These are phyloP conservation scores for Sphagnum fallax DNA, from an alignment of 228 moss, liverwort and hornwort genomes.

Conservation along the genomic window DNA sequence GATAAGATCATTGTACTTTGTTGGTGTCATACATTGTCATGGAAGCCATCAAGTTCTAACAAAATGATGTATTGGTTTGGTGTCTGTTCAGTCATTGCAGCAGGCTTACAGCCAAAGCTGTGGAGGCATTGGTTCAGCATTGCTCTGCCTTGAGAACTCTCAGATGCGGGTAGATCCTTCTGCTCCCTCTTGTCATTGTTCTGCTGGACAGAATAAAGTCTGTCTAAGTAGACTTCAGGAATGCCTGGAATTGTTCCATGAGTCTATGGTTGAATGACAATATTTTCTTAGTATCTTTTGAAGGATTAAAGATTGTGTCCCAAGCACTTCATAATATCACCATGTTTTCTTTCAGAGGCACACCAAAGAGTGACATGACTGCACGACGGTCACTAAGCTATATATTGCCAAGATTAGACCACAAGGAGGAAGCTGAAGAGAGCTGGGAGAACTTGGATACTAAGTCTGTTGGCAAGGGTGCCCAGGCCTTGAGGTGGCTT, in stretches of 20 bases:
- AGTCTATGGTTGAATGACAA: no score
- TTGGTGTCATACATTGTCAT: no score
- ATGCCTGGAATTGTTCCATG: neutral
- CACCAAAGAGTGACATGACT: conserved; percentile 51
- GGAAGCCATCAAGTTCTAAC: no score
- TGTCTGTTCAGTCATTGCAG: conserved; percentile 67
- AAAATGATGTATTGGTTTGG: neutral
- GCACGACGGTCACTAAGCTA: conserved; percentile 62
- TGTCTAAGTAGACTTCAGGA: neutral
- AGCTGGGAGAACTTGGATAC: conserved; percentile 86
- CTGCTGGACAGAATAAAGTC: neutral
- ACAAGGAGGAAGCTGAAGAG: conserved; percentile 75
- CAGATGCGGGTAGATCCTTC: conserved; percentile 66
- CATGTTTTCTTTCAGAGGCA: conserved; percentile 47
- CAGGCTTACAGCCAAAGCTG: conserved; percentile 58
- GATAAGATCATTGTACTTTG: no score
- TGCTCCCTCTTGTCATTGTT: neutral
- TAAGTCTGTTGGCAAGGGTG: conserved; percentile 76
- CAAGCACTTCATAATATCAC: no score
- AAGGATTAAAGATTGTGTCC: no score
- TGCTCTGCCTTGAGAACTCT: conserved; percentile 76
- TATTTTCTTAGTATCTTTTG: no score
- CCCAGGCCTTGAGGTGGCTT: conserved; percentile 79
- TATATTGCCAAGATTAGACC: conserved; percentile 74
- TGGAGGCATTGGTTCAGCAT: conserved; percentile 73